These are phyloP conservation scores for Noccaea bulbosa DNA, from an alignment of 345 rosid species.

Conservation along the genomic window DNA sequence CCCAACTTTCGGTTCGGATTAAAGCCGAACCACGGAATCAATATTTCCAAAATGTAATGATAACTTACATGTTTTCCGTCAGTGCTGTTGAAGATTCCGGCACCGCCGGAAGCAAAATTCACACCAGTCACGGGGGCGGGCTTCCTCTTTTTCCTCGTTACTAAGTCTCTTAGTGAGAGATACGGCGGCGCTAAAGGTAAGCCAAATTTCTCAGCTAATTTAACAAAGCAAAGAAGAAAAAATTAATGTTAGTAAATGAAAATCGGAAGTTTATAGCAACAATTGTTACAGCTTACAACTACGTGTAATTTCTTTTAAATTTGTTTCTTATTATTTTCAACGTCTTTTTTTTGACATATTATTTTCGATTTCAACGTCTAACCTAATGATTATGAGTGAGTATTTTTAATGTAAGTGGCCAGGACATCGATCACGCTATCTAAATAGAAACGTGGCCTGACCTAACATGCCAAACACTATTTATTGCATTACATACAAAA, in stretches of 20 bases:
- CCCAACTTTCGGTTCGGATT: background rate
- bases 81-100: slow-evolving; percentile 64
- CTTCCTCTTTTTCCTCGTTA: slow-evolving; percentile 9
- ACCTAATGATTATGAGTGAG: background rate
- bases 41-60: background rate
- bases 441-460: slow-evolving; percentile 5
- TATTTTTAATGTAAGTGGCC: background rate
- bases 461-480: slow-evolving; percentile 15
- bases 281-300: background rate
- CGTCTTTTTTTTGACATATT: background rate
- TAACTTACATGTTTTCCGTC: slow-evolving; percentile 54
- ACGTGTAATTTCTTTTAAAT: background rate
- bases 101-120: slow-evolving; percentile 71
- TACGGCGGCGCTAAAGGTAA: slow-evolving; percentile 65
- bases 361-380: background rate
- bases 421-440: slow-evolving; percentile 31
- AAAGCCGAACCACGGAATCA: slow-evolving; percentile 3
- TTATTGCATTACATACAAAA: background rate
- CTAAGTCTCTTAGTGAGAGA: slow-evolving; percentile 44
- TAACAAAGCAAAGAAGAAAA: background rate
- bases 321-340: too few species aligned
- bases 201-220: slow-evolving; percentile 63
- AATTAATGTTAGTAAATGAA: background rate
- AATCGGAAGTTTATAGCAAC: background rate
- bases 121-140: slow-evolving; percentile 49